Percentiles rank a stretch among this genome's conserved stretches.
phyloP scores from a whole-genome alignment of 257 asterid genomes.

The Phtheirospermum japonicum region DNA sequence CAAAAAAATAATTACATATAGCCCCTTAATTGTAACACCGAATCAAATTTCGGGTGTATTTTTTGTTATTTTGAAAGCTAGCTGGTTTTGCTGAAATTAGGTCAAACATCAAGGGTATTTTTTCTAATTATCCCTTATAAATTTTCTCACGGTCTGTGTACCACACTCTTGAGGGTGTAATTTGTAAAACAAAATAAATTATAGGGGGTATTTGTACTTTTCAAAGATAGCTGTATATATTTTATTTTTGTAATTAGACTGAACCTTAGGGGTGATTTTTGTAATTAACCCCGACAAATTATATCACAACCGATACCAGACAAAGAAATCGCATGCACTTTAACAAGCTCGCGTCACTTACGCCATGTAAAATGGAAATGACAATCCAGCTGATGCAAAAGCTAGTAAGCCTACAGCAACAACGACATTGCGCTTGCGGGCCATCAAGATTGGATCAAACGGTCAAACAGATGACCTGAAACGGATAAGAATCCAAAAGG shows the following conservation, averaged over 20 bases:
- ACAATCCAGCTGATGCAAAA: conserved; percentile 82
- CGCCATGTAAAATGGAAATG: conserved; percentile 98
- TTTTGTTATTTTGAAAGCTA: no score
- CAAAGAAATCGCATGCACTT: background rate
- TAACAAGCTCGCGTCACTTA: conserved; percentile 34
- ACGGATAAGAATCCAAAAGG: background rate
- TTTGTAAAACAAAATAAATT: no score
- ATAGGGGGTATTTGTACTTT: background rate
- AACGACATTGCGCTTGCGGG: conserved; percentile 64
- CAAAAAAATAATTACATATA: no score
- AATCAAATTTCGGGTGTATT: no score
- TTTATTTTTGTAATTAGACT: background rate
- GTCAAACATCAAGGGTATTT: no score
- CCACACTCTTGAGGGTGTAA: no score
- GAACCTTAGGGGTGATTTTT: background rate
- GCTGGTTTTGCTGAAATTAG: no score
- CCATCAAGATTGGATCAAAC: conserved; percentile 43
- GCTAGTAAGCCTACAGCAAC: conserved; percentile 78
- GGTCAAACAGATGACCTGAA: conserved; percentile 37
- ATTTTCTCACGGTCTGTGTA: no score
- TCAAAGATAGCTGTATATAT: background rate
- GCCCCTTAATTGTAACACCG: no score
- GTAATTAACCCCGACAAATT: background rate
- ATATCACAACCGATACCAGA: conserved; percentile 7
- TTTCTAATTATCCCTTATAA: no score